phyloP scores from a whole-genome alignment of 2,329 filamentous ascomycete species.

The Sarocladiaceae sp. region DNA sequence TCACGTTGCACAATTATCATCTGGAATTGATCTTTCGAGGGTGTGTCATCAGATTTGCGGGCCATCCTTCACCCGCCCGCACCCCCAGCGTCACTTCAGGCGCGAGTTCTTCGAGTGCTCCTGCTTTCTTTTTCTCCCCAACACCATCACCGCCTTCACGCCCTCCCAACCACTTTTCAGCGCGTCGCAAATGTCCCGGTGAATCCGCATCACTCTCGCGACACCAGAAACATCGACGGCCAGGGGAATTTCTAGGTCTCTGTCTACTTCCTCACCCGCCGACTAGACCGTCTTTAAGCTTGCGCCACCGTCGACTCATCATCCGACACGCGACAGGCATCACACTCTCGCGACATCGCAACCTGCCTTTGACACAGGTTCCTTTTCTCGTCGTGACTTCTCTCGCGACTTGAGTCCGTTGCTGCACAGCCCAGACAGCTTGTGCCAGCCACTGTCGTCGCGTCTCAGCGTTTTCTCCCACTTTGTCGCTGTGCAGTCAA shows the following conservation, averaged over 20 bases:
- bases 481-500: neutral
- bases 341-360: neutral
- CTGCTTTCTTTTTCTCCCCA: neutral
- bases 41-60: neutral
- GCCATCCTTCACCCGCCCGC: slow-evolving; percentile 2
- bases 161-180: neutral
- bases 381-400: neutral
- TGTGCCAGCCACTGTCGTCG: neutral
- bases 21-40: neutral
- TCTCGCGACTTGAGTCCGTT: neutral
- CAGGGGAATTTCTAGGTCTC: neutral
- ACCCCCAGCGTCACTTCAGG: neutral
- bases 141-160: slow-evolving; percentile 9
- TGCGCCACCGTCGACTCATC: neutral
- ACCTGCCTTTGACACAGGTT: neutral
- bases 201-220: neutral
- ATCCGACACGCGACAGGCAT: slow-evolving; percentile 12
- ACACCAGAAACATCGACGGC: neutral
- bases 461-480: neutral
- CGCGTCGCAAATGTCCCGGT: neutral
- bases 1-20: no score
- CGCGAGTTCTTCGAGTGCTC: neutral
- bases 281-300: neutral
- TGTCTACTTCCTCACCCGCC: no score
- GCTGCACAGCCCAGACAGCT: slow-evolving; percentile 10